Evolutionary conservation across 768 basidiomycete species (phyloP).

Genomic region (Pilatotrama ljubarskyi): DNA sequence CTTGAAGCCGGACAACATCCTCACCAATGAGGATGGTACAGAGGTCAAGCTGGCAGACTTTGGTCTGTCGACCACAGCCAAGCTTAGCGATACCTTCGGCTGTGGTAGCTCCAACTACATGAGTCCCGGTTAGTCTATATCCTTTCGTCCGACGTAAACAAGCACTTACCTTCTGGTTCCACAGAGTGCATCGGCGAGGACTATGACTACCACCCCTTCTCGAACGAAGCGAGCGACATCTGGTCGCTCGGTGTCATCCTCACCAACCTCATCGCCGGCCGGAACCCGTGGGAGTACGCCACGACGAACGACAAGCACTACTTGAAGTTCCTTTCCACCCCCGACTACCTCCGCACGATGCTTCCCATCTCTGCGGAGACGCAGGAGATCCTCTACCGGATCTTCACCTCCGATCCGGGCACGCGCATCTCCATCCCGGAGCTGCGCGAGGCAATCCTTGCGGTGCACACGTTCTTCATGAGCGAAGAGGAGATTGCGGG

Average conservation of each 20-base stretch:
- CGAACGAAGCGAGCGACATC: constrained; percentile 37
- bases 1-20: constrained; percentile 56
- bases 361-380: constrained; percentile 51
- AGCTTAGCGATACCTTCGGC: constrained; percentile 22
- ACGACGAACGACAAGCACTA: constrained; percentile 48
- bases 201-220: constrained; percentile 30
- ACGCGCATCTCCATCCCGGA: constrained; percentile 63
- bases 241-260: constrained; percentile 51
- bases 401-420: constrained; percentile 68
- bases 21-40: constrained; percentile 42
- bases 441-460: constrained; percentile 55
- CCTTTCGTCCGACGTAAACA: too few relatives aligned
- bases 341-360: constrained; percentile 46
- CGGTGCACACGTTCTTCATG: constrained; percentile 63
- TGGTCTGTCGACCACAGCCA: constrained; percentile 28
- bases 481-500: constrained; percentile 45
- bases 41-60: constrained; percentile 49
- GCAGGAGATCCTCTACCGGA: constrained; percentile 45
- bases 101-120: constrained; percentile 29
- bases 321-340: constrained; percentile 44
- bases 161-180: not conserved
- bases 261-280: constrained; percentile 52
- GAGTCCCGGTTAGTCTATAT: constrained; percentile 28
- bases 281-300: constrained; percentile 55
- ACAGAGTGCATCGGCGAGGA: constrained; percentile 30